Evolutionary conservation across 192 early-diverging fungal genomes (phyloP).

Genomic region (Backusella parvicylindrica): DNA sequence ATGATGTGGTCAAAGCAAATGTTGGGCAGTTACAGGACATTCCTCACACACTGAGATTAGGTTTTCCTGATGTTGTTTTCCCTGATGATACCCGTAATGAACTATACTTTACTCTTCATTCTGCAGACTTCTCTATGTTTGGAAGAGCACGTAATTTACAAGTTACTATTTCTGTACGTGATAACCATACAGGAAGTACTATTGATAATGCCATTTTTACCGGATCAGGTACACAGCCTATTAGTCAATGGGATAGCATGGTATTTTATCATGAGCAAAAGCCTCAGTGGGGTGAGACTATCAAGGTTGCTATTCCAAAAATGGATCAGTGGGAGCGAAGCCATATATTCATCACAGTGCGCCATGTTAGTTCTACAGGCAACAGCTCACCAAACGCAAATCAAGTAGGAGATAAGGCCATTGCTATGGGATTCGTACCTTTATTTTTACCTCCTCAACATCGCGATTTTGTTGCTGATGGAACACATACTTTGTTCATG

Average conservation of each 20-base stretch:
- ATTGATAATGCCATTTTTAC: slow-evolving; percentile 51
- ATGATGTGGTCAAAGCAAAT: slow-evolving; percentile 39
- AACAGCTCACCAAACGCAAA: not conserved
- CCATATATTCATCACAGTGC: slow-evolving; percentile 59
- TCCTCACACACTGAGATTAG: slow-evolving; percentile 49
- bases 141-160: slow-evolving; percentile 56
- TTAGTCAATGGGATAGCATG: slow-evolving; percentile 49
- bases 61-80: slow-evolving; percentile 59
- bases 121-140: slow-evolving; percentile 53
- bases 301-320: slow-evolving; percentile 55
- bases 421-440: slow-evolving; percentile 60
- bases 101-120: slow-evolving; percentile 54
- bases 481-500: slow-evolving; percentile 49
- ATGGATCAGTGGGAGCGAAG: slow-evolving; percentile 49
- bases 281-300: slow-evolving; percentile 62
- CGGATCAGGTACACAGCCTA: slow-evolving; percentile 35
- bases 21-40: slow-evolving; percentile 39
- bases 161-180: slow-evolving; percentile 53
- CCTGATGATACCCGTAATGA: slow-evolving; percentile 53
- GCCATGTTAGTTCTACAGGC: slow-evolving; percentile 38
- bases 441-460: slow-evolving; percentile 49
- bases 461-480: slow-evolving; percentile 56
- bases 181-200: slow-evolving; percentile 44
- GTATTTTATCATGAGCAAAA: slow-evolving; percentile 57
- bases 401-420: slow-evolving; percentile 37